These are phyloP conservation scores for Sungouiella thailandica DNA, from an alignment of 805 yeast genomes.

Conservation along the genomic window DNA sequence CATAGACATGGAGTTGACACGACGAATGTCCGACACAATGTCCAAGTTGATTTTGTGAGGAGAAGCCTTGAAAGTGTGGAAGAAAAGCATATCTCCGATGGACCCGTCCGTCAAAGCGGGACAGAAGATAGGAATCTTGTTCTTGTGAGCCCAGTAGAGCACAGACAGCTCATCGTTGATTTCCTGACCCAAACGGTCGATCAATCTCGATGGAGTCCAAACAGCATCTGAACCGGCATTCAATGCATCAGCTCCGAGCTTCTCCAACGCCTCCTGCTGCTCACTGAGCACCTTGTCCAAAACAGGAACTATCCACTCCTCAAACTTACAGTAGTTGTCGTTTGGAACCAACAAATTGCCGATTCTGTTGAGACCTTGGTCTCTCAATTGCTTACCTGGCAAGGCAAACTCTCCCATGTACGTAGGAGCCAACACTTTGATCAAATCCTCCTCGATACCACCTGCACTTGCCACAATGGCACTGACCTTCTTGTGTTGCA, in stretches of 20 bases:
- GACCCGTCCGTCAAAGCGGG: constrained; percentile 98
- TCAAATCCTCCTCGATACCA: constrained; percentile 95
- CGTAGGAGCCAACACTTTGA: constrained; percentile 95
- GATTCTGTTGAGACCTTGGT: constrained; percentile 94
- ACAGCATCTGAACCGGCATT: constrained; percentile 62
- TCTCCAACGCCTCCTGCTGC: constrained; percentile 63
- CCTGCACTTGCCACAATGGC: constrained; percentile 98
- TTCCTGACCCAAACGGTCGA: constrained; percentile 91
- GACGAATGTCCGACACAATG: constrained; percentile 89
- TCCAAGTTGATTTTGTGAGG: constrained; percentile 88
- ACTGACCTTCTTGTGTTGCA: constrained; percentile 89
- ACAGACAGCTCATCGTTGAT: constrained; percentile 92
- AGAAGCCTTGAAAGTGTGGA: constrained; percentile 94
- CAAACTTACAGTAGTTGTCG: constrained; percentile 95
- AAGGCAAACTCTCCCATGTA: constrained; percentile 87
- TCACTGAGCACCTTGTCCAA: constrained; percentile 84
- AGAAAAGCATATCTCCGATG: constrained; percentile 97
- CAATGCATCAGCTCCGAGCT: constrained; percentile 46
- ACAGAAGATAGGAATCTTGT: constrained; percentile 92
- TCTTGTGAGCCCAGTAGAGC: constrained; percentile 96
- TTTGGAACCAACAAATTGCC: constrained; percentile 97
- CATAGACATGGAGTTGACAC: constrained; percentile 90
- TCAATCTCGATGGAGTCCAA: constrained; percentile 93
- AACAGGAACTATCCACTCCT: constrained; percentile 97
- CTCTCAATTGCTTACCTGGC: constrained; percentile 78